A percentile compares a stretch with the other conserved stretches of the same genome.
Conservation (phyloP, 129 eudicot species). For the Centella asiatica region DNA sequence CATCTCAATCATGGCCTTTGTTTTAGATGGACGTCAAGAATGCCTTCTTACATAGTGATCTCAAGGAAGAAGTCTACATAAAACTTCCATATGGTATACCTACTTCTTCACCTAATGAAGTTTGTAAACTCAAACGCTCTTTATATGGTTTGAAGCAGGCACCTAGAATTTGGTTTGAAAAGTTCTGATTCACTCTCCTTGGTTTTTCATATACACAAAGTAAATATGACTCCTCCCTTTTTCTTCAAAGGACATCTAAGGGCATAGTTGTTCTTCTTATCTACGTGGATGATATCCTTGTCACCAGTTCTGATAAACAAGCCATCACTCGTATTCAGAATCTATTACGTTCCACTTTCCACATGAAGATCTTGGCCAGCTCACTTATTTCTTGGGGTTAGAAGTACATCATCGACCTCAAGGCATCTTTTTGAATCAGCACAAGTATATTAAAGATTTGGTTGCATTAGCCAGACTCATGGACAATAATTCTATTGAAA, state of each 20-base stretch:
- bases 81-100: not conserved
- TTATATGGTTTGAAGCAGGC: too few species aligned
- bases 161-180: not conserved
- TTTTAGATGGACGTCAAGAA: not conserved
- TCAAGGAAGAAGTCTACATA: constrained; percentile 1
- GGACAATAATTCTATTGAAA: not conserved
- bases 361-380: not conserved
- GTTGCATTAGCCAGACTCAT: not conserved
- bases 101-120: not conserved
- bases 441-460: constrained; percentile 9
- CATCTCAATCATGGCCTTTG: not conserved
- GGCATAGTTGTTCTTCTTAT: not conserved
- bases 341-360: too few species aligned
- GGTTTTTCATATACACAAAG: constrained; percentile 2
- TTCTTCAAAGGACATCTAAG: not conserved
- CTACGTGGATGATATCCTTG: not conserved
- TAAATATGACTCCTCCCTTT: constrained; percentile 2
- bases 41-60: not conserved
- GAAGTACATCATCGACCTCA: not conserved
- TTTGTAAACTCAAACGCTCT: not conserved
- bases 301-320: not conserved
- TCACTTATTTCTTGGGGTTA: not conserved
- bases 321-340: too few species aligned
- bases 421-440: constrained; percentile 4
- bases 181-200: not conserved